Percentiles rank a stretch among this genome's conserved stretches.
Evolutionary conservation across 163 green algal genomes (phyloP).

Genomic region (Scenedesmus sp.): DNA sequence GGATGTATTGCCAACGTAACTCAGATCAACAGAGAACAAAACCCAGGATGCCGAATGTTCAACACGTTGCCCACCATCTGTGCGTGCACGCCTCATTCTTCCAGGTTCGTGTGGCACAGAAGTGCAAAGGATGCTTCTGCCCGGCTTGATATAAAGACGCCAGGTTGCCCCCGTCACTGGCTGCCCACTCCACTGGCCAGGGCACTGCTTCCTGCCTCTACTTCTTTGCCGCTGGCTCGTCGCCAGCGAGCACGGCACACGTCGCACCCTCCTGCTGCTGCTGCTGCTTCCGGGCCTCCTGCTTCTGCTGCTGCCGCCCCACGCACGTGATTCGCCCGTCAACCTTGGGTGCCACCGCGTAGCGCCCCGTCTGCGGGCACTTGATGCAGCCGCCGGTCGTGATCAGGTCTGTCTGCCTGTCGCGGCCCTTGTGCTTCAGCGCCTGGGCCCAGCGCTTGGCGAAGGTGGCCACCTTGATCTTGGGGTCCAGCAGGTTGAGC

Average conservation of each 20-base stretch:
- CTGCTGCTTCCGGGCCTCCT: background rate
- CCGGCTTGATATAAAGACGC: too few relatives aligned
- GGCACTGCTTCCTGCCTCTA: background rate
- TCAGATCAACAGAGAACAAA: too few relatives aligned
- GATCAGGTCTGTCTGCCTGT: constrained; percentile 47
- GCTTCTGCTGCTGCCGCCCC: constrained; percentile 4
- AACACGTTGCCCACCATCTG: too few relatives aligned
- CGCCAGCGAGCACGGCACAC: background rate
- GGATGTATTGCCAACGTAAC: too few relatives aligned
- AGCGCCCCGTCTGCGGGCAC: constrained; percentile 51
- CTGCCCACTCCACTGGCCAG: too few relatives aligned
- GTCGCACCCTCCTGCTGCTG: background rate
- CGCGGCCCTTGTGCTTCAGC: constrained; percentile 32
- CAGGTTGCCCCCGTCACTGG: too few relatives aligned
- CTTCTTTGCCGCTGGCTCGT: background rate
- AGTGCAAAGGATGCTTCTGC: too few relatives aligned
- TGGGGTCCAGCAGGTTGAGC: constrained; percentile 57
- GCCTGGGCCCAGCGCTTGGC: constrained; percentile 49
- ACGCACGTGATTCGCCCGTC: constrained; percentile 67
- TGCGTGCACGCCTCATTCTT: too few relatives aligned
- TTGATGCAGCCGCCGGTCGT: constrained; percentile 50
- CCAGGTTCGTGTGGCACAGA: too few relatives aligned
- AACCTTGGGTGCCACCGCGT: constrained; percentile 60
- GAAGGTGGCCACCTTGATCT: constrained; percentile 30
- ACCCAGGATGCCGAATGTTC: too few relatives aligned